Evolutionary conservation across 495 filamentous ascomycete species (phyloP), one percentile per base, ranked within the genome.

Genomic region (Penicillium verhagenii): DNA sequence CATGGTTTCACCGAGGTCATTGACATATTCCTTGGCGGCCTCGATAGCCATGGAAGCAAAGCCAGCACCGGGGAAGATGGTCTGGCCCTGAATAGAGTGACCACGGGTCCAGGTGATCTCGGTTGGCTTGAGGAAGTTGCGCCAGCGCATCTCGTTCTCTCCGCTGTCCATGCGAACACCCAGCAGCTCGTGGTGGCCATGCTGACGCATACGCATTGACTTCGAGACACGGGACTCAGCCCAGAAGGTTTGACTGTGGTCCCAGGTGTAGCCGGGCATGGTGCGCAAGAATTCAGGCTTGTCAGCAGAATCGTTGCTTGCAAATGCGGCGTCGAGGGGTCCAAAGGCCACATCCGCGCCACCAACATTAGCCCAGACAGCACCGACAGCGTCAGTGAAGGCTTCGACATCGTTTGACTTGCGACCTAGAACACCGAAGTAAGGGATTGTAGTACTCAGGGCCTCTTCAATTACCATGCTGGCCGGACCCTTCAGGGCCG

Each of bases 191-290:
- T 43, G 39, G 39, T 20, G 39, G 8, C 21, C 21, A 1, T 23
- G 19, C 8, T 43, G 44, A 24, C n/a, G n/a, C 19, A 18, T 26
- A 6, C 23, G 23, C 19, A 16, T 18, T 10, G 21, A 9, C 39
- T 23, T 23, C 7, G 70, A 68, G n/a, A 25, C n/a, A 1, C 79
- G 71, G 1, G 79, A 80, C 31, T 83, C 80, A 24, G 68, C 40
- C 76, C 76, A 82, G 57, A 74, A 68, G 0, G 37, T 4, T 1
- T 56, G 55, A 0, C 59, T 52, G 48, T 83, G 80, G 24, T 79
- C 59, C 77, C 77, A 86, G 0, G 51, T 48, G 47, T 84, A 84
- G 0, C 66, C 29, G 0, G 81, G 81, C 1, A 85, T 8, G 14
- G 19, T 21, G 11, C 19, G 39, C 19, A 43, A 6, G 39, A 43